Conservation (phyloP, 2,329 filamentous ascomycete species). For the Fusarium clavum region DNA sequence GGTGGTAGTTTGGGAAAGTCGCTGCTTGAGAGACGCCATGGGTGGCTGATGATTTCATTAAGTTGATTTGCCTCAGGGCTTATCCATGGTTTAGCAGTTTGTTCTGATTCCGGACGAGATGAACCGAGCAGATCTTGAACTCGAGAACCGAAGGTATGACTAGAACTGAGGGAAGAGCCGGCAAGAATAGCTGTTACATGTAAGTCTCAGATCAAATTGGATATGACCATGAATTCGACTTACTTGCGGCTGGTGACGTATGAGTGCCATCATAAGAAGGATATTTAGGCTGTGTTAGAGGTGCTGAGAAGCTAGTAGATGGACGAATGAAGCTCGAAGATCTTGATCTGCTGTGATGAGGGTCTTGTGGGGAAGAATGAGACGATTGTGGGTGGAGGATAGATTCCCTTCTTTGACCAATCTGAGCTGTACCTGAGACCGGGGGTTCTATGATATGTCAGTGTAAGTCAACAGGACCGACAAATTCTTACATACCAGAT, state of each 20-base stretch:
- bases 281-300: conserved; percentile 23
- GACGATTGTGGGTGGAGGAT: conserved; percentile 23
- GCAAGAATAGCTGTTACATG: conserved; percentile 37
- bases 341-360: conserved; percentile 28
- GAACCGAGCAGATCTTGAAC: conserved; percentile 43
- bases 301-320: conserved; percentile 44
- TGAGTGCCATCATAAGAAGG: conserved; percentile 14
- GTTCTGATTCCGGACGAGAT: conserved; percentile 28
- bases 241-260: conserved; percentile 42
- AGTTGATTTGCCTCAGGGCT: conserved; percentile 36
- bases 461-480: not conserved
- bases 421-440: not conserved
- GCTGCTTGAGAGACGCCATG: conserved; percentile 39
- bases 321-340: conserved; percentile 42
- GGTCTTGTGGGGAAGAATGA: conserved; percentile 38
- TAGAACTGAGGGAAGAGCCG: conserved; percentile 42
- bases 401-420: conserved; percentile 15
- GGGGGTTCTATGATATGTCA: conserved; percentile 24
- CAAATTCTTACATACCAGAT: conserved; percentile 21
- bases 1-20: conserved; percentile 43
- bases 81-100: conserved; percentile 27
- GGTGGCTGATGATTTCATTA: conserved; percentile 30
- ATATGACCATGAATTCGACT: not conserved
- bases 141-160: conserved; percentile 43
- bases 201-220: not conserved